phyloP scores from a whole-genome alignment of 2,329 filamentous ascomycete species.

The Hymenoscyphus occultus region DNA sequence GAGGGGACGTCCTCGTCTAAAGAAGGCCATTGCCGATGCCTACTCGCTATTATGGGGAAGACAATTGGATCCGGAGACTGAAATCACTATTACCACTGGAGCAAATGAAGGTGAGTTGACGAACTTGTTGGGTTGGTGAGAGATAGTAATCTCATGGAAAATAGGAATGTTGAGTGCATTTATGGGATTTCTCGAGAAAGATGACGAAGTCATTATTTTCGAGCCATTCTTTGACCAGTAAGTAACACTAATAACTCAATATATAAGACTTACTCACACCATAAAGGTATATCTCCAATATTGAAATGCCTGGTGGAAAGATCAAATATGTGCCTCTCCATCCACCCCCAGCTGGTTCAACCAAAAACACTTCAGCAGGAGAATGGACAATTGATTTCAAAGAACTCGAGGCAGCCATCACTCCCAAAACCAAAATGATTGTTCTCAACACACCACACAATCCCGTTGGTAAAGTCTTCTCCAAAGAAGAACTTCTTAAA shows the following conservation, averaged over 20 bases:
- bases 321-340: conserved; percentile 95
- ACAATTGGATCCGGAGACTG: conserved; percentile 79
- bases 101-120: conserved; percentile 65
- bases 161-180: conserved; percentile 89
- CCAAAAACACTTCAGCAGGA: conserved; percentile 75
- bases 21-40: conserved; percentile 87
- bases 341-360: conserved; percentile 76
- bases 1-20: conserved; percentile 85
- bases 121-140: neutral
- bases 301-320: conserved; percentile 94
- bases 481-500: conserved; percentile 73
- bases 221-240: conserved; percentile 98
- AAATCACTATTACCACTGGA: conserved; percentile 91
- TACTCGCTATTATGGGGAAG: conserved; percentile 89
- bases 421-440: conserved; percentile 90
- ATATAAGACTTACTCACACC: neutral
- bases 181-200: conserved; percentile 93
- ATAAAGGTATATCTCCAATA: conserved; percentile 84
- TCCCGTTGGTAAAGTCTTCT: conserved; percentile 94
- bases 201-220: conserved; percentile 96
- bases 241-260: conserved; percentile 26
- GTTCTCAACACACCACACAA: conserved; percentile 87
- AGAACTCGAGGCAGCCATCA: conserved; percentile 78
- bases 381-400: conserved; percentile 88
- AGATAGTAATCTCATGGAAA: conserved; percentile 13